Evolutionary conservation across 2,329 filamentous ascomycete species (phyloP), one percentile per base, ranked within the genome.

Genomic region (Clonostachys rhizophaga): DNA sequence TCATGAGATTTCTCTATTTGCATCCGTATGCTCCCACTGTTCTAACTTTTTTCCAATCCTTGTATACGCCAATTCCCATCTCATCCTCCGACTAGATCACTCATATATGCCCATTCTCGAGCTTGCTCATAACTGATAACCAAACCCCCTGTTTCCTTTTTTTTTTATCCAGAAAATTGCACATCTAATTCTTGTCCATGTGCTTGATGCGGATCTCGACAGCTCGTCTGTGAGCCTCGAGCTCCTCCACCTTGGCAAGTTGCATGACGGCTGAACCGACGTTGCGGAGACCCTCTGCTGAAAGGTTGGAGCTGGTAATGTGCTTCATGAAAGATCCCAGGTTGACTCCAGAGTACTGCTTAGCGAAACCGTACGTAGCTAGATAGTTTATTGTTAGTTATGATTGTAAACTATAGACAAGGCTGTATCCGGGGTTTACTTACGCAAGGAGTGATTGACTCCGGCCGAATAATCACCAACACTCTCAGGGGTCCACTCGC

Each of bases 321-420:
- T 97, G 91, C 74, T 99, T 99, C 65, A 96, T 81, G 70, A 96
- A 99, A 3, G 92, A 97, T 34, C 83, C 90, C 6, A 99, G 80
- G 67, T 96, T 99, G 61, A 99, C 94, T 45, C 94, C 94, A 6
- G 91, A 96, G 73, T 99, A 99, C 68, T 99, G 94, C 71, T 95
- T 96, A 43, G 94, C 94, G 60, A 95, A 99, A 39, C 94, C 94
- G 62, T 97, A 99, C 1, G 94, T 99, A 45, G 94, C 91, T 95
- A 56, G 4, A 11, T 34, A 43, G 16, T 16, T 46, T 54, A 49
- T 56, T 43, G 47, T 58, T 49, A 58, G 56, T 49, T 49, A 18
- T 37, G 24, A 4, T 10, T 8, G 3, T 10, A 30, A 11, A 44
- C 24, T 48, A 10, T 16, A 41, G 11, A n/a, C 12, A n/a, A 44